Evolutionary conservation across 2,329 filamentous ascomycete genomes (phyloP), one percentile per base, ranked within the genome.

Genomic region (Teratosphaeriaceae sp.): DNA sequence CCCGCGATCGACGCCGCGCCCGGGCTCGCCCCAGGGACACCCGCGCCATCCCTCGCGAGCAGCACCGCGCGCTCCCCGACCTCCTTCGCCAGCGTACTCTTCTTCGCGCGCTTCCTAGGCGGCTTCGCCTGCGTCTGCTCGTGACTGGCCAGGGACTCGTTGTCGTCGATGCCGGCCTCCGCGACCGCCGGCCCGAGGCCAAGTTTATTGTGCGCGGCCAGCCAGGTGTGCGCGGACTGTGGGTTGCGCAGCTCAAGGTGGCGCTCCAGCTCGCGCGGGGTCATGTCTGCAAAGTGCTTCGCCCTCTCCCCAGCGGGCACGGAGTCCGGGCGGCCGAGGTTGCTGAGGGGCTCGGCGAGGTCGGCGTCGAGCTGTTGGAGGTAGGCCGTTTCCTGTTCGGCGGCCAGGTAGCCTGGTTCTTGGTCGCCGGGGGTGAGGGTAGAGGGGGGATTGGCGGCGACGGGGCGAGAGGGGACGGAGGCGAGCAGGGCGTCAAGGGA

Each of bases 161-260:
- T 87, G 79, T 58, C 57, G 18, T 62, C 59, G 5, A 29, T 52
- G 53, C 2, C 18, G 12, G 19, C 40, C 15, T 29, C 24, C 20
- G 22, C 30, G 20, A 15, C 40, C 8, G 12, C 19, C 11, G 21
- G 18, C 5, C 16, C 40, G 8, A 18, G n/a, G 6, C 40, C 40
- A 13, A 35, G 31, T 42, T 36, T 42, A 2, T 45, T 46, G 42
- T 64, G 59, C 20, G 53, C 51, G 42, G 55, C 56, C 11, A 98
- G 77, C 92, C 92, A 98, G 64, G 94, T 96, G 69, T 94, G 94
- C 2, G 95, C 89, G 46, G 86, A 94, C 31, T 88, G 85, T 0
- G 89, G 88, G 62, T 97, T 97, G 40, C 78, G 78, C 19, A 88
- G 65, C 43, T 80, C 73, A 33, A 73, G 63, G 40, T 60, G 56